phyloP scores from a whole-genome alignment of 768 basidiomycete species.

The Termitomyces sp. region DNA sequence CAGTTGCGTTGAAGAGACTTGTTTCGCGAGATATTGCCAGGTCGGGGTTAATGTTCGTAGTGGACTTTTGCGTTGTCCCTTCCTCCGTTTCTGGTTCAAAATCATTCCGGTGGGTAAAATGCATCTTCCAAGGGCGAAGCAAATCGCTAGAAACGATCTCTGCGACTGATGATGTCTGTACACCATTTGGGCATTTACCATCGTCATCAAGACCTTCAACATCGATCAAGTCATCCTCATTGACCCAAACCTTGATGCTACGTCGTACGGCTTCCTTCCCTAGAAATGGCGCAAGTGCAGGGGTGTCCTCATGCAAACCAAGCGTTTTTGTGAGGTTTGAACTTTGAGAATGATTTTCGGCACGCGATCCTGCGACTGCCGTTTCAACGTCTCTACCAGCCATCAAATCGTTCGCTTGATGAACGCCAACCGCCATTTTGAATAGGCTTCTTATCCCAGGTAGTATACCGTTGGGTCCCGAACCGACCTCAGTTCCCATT shows the following conservation, averaged over 20 bases:
- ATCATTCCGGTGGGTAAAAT: slow-evolving; percentile 12
- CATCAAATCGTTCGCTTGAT: slow-evolving; percentile 2
- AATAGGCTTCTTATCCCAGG: slow-evolving; percentile 49
- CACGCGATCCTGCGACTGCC: neutral
- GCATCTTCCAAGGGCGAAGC: slow-evolving; percentile 15
- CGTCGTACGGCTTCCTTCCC: slow-evolving; percentile 41
- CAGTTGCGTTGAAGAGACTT: neutral
- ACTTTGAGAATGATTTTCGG: slow-evolving; percentile 9
- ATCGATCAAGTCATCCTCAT: slow-evolving; percentile 34
- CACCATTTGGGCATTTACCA: neutral
- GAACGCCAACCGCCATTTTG: slow-evolving; percentile 41
- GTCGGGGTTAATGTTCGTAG: neutral
- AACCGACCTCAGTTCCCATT: slow-evolving; percentile 41
- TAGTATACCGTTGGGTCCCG: slow-evolving; percentile 37
- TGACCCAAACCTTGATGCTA: slow-evolving; percentile 36
- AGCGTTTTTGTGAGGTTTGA: slow-evolving; percentile 37
- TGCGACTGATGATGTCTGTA: neutral
- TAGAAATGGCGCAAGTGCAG: slow-evolving; percentile 46
- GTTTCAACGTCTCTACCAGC: neutral
- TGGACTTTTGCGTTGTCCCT: neutral
- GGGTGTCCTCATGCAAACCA: slow-evolving; percentile 47
- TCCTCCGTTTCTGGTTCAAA: slow-evolving; percentile 8
- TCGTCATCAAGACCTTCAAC: slow-evolving; percentile 24
- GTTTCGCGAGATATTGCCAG: neutral
- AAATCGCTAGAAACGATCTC: neutral